A percentile compares a stretch with the other conserved stretches of the same genome.
phyloP scores from a whole-genome alignment of 2,329 filamentous ascomycete species.

The Aaosphaeria arxii region DNA sequence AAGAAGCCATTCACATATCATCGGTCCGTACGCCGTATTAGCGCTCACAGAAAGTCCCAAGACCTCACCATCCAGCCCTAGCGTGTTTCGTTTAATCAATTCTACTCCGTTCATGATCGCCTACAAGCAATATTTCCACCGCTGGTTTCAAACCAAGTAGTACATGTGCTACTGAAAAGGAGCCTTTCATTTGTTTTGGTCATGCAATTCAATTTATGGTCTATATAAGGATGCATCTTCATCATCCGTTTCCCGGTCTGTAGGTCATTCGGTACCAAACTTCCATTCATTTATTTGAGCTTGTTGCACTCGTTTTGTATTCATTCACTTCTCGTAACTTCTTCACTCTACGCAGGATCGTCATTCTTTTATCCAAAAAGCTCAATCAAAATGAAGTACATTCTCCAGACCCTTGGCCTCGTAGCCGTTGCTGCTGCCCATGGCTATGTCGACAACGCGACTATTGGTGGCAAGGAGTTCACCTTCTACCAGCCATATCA shows the following conservation, averaged over 20 bases:
- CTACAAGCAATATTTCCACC: conserved; percentile 14
- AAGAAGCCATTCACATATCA: too few relatives aligned
- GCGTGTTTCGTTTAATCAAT: conserved; percentile 31
- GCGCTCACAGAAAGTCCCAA: too few relatives aligned
- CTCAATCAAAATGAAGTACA: conserved; percentile 28
- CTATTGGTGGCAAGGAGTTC: conserved; percentile 28
- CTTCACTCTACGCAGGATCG: conserved; percentile 1
- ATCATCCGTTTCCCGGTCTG: not conserved
- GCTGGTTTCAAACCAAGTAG: conserved; percentile 16
- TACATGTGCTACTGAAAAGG: conserved; percentile 7
- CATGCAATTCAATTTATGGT: conserved; percentile 3
- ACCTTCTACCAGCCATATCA: conserved; percentile 35
- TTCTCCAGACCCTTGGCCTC: conserved; percentile 23
- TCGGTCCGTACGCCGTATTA: too few relatives aligned
- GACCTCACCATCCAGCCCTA: conserved; percentile 11
- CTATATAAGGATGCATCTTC: not conserved
- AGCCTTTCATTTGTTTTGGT: not conserved
- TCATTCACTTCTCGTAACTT: not conserved
- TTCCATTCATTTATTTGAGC: not conserved
- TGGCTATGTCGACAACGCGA: conserved; percentile 35
- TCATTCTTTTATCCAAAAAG: conserved; percentile 2
- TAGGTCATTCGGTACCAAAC: conserved; percentile 1
- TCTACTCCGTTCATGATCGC: conserved; percentile 21
- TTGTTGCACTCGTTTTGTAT: conserved; percentile 1
- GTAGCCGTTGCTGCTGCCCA: conserved; percentile 29